These are phyloP conservation scores for Monosporascus sp. DNA, from an alignment of 2,329 filamentous ascomycete genomes.

Conservation along the genomic window DNA sequence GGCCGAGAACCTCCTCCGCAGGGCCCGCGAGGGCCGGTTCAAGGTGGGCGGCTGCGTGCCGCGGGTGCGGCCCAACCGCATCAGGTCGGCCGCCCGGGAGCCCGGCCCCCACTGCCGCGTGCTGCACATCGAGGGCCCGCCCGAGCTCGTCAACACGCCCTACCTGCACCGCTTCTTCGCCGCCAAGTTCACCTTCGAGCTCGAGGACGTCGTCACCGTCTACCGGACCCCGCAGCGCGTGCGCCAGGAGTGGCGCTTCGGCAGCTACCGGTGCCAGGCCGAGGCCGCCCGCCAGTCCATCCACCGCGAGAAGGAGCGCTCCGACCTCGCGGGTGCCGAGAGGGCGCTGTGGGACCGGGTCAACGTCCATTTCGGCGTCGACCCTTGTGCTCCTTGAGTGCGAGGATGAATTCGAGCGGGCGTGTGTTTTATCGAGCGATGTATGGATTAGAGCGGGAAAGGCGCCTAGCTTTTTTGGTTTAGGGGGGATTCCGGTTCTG, in stretches of 20 bases:
- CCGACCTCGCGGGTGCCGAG: background rate
- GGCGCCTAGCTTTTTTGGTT: too few relatives aligned
- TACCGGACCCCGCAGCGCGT: conserved; percentile 3
- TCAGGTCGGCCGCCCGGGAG: conserved; percentile 31
- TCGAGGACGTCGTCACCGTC: conserved; percentile 35
- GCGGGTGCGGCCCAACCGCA: conserved; percentile 41
- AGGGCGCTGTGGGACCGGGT: conserved; percentile 6
- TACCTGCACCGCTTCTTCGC: conserved; percentile 36
- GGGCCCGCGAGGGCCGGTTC: conserved; percentile 36
- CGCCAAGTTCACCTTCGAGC: conserved; percentile 38
- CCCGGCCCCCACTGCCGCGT: conserved; percentile 36
- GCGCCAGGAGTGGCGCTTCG: conserved; percentile 47
- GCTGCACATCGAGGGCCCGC: conserved; percentile 43
- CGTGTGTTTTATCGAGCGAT: too few relatives aligned
- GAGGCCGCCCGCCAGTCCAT: conserved; percentile 34
- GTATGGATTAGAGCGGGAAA: too few relatives aligned
- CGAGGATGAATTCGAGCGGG: too few relatives aligned
- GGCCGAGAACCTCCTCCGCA: conserved; percentile 41
- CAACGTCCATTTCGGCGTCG: conserved; percentile 10
- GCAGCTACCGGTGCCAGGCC: conserved; percentile 50
- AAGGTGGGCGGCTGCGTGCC: conserved; percentile 31
- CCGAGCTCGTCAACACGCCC: conserved; percentile 35
- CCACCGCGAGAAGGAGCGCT: conserved; percentile 6
- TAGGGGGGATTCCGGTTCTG: too few relatives aligned
- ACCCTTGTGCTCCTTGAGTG: conserved; percentile 9